Percentiles rank a stretch among this genome's conserved stretches.
phyloP scores from a whole-genome alignment of 1,284 basidiomycete species.

The Entoloma clypeatum region DNA sequence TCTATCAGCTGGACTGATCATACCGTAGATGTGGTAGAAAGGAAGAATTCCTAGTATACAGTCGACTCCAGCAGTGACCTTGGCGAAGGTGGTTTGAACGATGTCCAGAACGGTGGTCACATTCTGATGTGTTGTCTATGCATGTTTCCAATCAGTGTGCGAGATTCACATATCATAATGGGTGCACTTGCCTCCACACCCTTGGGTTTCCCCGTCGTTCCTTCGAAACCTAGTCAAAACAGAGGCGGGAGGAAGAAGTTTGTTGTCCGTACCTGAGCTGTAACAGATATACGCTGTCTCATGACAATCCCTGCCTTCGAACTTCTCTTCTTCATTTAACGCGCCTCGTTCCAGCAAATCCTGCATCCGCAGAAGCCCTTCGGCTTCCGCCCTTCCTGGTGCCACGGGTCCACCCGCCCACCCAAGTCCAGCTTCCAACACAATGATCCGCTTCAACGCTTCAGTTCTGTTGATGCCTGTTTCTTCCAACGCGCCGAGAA shows the following conservation, averaged over 20 bases:
- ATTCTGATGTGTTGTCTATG: constrained; percentile 64
- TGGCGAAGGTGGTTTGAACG: constrained; percentile 37
- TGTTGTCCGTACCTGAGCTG: constrained; percentile 37
- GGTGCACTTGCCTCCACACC: constrained; percentile 43
- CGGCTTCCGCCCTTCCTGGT: constrained; percentile 29
- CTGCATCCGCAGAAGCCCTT: constrained; percentile 33
- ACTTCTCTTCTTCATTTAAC: constrained; percentile 44
- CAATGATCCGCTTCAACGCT: constrained; percentile 43
- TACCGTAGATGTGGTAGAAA: constrained; percentile 60
- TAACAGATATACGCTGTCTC: constrained; percentile 66
- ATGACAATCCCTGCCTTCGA: constrained; percentile 44
- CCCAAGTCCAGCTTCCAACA: constrained; percentile 40
- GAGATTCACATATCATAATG: background rate
- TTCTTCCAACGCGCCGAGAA: constrained; percentile 40
- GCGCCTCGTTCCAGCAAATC: constrained; percentile 44
- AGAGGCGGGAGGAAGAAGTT: background rate
- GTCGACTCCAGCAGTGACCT: constrained; percentile 37
- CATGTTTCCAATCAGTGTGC: background rate
- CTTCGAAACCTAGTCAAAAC: constrained; percentile 22
- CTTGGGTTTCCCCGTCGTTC: constrained; percentile 62
- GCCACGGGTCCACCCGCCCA: constrained; percentile 35
- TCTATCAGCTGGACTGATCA: constrained; percentile 7
- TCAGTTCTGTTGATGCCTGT: constrained; percentile 38
- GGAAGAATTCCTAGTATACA: constrained; percentile 56
- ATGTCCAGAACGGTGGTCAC: constrained; percentile 49